Base-by-base conservation (phyloP, 176 grass and related monocot species). In the Hsuehochloa calcarea region DNA sequence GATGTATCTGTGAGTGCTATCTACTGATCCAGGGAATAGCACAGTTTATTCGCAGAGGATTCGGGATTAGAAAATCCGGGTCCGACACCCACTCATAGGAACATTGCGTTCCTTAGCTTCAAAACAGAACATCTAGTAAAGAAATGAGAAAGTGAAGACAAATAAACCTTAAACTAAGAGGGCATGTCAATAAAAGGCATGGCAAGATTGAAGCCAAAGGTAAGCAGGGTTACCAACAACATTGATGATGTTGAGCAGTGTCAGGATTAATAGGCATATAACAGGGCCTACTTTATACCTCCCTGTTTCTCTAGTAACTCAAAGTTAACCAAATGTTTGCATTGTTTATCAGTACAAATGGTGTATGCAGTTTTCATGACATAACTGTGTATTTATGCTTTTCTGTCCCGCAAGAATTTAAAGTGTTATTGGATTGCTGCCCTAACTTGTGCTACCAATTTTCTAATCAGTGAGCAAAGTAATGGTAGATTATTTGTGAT, bases 101-200 rank as follows among this genome's bases (percentile, higher is more conserved):
- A 64, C 49, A 88, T 34, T 43, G 51, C 27, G 89, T 82, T 81
- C 65, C 89, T 92, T 88, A 88, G 70, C 85, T 88, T 86, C 52
- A 89, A 93, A 92, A 84, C 71, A 82, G 59, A 80, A 89, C 26
- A 83, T 74, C 22, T 78, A 47, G 37, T 62, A 63, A 87, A 84
- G 29, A 73, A 72, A 80, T 82, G 63, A 66, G 46, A 51, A 84
- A 82, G 69, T 79, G 43, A 86, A 90, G 83, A 89, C 85, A 89
- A 84, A 88, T 88, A 84, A 87, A 85, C 80, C 83, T 92, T 97
- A 97, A 94, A 97, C 87, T 89, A 92, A 90, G 90, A 84, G 80
- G 85, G 79, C 82, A 88, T 97, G 90, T 82, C 88, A 82, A 76
- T 56, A 90, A 92, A 97, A 97, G 77, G 82, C 78, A 73, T 61